A percentile compares a stretch with the other conserved stretches of the same genome.
phyloP scores from a whole-genome alignment of 179 eudicot species.

The Corrigiola litoralis region DNA sequence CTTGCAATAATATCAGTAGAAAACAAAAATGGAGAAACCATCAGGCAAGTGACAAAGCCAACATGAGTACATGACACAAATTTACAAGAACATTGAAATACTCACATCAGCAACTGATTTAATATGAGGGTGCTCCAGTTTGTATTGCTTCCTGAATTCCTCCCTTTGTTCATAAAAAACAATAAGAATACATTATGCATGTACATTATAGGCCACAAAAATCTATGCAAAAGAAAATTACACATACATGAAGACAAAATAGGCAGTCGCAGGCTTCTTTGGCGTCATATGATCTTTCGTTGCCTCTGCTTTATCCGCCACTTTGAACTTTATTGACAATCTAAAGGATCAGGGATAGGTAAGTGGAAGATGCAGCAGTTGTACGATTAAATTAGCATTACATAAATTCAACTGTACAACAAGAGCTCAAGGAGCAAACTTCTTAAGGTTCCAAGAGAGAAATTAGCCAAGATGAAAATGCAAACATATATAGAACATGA shows the following conservation, averaged over 20 bases:
- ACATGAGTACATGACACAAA: too few species aligned
- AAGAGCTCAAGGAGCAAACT: neutral
- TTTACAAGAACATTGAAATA: neutral
- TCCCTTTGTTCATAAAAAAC: slow-evolving; percentile 11
- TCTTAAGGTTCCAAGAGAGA: neutral
- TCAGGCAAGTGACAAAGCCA: neutral
- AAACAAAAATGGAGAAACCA: neutral
- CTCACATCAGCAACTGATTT: slow-evolving; percentile 2
- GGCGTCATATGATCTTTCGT: slow-evolving; percentile 3
- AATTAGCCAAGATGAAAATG: neutral
- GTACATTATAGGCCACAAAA: neutral
- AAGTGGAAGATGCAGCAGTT: neutral
- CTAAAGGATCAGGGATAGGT: neutral
- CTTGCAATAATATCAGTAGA: neutral
- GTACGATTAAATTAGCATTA: neutral
- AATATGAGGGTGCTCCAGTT: neutral
- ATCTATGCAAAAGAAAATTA: neutral
- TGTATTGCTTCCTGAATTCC: slow-evolving; percentile 13
- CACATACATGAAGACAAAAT: slow-evolving; percentile 12
- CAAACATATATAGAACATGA: neutral
- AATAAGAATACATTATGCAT: neutral
- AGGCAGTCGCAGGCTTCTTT: slow-evolving; percentile 6
- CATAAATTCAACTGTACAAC: too few species aligned
- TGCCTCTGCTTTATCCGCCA: neutral
- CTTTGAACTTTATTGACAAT: neutral